Percentiles rank a stretch among this genome's conserved stretches.
Conservation (phyloP, 2,329 filamentous ascomycete species). For the Aspergillus sp. region DNA sequence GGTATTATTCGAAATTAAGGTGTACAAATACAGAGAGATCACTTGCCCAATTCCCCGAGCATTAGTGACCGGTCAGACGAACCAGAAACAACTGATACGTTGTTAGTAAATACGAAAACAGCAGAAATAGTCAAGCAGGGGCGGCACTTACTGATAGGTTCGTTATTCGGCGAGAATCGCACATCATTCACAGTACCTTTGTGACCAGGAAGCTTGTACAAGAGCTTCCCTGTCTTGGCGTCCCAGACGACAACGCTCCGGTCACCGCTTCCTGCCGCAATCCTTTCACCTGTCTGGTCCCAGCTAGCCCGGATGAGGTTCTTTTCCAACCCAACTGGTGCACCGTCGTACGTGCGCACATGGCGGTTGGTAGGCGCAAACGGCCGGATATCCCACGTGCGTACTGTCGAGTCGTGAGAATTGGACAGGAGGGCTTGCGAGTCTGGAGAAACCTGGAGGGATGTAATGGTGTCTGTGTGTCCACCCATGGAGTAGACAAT, state of each 20-base stretch:
- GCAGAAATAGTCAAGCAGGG: background rate
- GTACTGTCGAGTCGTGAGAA: constrained; percentile 85
- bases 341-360: constrained; percentile 87
- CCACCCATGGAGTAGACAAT: constrained; percentile 82
- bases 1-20: background rate
- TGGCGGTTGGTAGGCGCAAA: constrained; percentile 85
- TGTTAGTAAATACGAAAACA: constrained; percentile 11
- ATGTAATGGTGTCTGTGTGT: constrained; percentile 87
- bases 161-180: constrained; percentile 75
- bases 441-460: constrained; percentile 84
- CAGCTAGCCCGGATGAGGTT: constrained; percentile 87
- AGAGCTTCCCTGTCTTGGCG: constrained; percentile 73
- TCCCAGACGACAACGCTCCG: constrained; percentile 91
- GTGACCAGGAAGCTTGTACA: constrained; percentile 93
- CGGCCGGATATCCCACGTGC: constrained; percentile 92
- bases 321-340: constrained; percentile 77
- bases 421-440: constrained; percentile 85
- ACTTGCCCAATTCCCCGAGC: constrained; percentile 70
- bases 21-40: constrained; percentile 20
- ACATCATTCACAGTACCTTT: constrained; percentile 93
- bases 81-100: constrained; percentile 66
- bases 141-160: constrained; percentile 71
- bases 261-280: constrained; percentile 84
- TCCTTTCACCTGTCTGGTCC: constrained; percentile 77
- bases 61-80: constrained; percentile 84